Evolutionary conservation across 2,329 filamentous ascomycete species (phyloP).

Genomic region (Aspergillus vadensis): DNA sequence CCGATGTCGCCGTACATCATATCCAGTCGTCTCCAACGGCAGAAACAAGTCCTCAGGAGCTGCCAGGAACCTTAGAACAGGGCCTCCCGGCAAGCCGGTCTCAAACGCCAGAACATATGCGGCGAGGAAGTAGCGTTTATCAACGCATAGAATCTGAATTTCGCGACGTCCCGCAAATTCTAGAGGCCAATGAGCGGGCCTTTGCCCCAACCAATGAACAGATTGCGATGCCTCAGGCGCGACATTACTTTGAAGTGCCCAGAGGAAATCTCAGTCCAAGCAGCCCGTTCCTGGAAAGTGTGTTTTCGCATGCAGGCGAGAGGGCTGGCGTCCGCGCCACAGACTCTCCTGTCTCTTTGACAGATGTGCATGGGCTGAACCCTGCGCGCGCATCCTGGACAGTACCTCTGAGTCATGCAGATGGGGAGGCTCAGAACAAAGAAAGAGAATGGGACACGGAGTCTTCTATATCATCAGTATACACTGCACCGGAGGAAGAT

Average conservation of each 20-base stretch:
- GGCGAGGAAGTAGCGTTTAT: constrained; percentile 11
- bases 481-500: constrained; percentile 28
- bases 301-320: neutral
- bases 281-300: neutral
- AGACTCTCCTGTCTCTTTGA: constrained; percentile 9
- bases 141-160: neutral
- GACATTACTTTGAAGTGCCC: neutral
- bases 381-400: neutral
- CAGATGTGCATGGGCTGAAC: neutral
- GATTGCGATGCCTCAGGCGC: constrained; percentile 1
- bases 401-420: neutral
- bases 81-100: constrained; percentile 30
- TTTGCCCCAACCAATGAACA: neutral
- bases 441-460: constrained; percentile 19
- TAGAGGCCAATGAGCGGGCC: constrained; percentile 1
- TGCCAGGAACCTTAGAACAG: constrained; percentile 31
- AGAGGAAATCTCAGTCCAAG: neutral
- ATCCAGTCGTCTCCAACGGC: neutral
- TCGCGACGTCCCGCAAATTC: neutral
- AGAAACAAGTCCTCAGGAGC: constrained; percentile 20
- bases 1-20: neutral
- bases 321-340: neutral
- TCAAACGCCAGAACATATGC: constrained; percentile 30
- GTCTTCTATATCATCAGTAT: constrained; percentile 28
- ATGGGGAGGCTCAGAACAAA: neutral